Evolutionary conservation across 2,329 filamentous ascomycete genomes (phyloP).

Genomic region (Onygenales sp.): DNA sequence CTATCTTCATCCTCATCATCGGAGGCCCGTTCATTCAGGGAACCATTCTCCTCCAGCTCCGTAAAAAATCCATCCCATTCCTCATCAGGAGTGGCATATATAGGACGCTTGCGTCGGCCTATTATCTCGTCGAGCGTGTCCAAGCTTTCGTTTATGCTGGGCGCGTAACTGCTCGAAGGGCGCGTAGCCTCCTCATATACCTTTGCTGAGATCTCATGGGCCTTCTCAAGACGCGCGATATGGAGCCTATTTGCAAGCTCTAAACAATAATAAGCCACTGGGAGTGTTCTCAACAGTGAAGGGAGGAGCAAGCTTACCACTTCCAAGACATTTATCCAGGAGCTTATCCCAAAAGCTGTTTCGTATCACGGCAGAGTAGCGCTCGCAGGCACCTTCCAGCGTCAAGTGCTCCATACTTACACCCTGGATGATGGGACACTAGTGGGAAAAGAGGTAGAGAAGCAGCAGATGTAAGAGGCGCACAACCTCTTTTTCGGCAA

Average conservation of each 20-base stretch:
- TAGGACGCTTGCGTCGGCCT: not conserved
- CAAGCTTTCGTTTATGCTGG: not conserved
- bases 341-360: not conserved
- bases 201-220: not conserved
- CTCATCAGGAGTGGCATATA: not conserved
- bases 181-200: not conserved
- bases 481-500: not conserved
- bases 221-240: slow-evolving; percentile 1
- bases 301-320: not conserved
- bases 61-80: not conserved
- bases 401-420: not conserved
- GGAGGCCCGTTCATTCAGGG: not conserved
- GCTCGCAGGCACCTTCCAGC: not conserved
- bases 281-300: not conserved
- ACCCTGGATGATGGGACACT: not conserved
- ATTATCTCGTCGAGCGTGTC: not conserved
- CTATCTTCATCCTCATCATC: not conserved
- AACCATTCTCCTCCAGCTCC: not conserved
- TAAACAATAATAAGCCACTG: not conserved
- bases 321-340: slow-evolving; percentile 1
- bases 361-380: not conserved
- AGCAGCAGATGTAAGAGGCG: not conserved
- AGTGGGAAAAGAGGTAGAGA: not conserved
- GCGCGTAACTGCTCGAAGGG: not conserved
- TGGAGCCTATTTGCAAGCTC: slow-evolving; percentile 1